Base-by-base conservation (phyloP, 1,139 yeast genomes). In the Protomyces gravidus region DNA sequence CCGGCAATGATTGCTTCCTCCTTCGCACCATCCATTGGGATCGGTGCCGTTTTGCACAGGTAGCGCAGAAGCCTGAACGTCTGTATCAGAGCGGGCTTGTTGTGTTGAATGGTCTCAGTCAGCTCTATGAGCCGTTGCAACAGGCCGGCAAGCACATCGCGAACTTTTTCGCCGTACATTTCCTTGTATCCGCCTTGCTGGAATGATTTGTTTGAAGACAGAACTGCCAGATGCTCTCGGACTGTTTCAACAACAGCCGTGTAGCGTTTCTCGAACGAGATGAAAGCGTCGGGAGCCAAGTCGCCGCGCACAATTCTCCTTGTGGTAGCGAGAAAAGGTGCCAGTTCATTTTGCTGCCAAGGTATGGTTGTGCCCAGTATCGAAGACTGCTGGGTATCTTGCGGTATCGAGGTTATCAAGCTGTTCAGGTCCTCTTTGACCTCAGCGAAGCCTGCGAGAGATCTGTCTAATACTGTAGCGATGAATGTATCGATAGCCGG, bases 291-390 rank as follows among this genome's bases (percentile, higher is more conserved):
- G 4, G 21, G 2, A 9, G 32, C 28, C 32, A 50, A 9, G 27
- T 53, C 51, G 7, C 58, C 58, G 19, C 58, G 51, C 7, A 53
- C 30, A 15, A 33, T 27, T 15, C 40, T 33, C 15, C 40, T 32
- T n/a, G 58, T 53, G 5, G 33, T 17, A 5, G 17, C 17, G 6
- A 21, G n/a, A 45, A 53, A 53, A 5, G 23, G 17, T 1, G 25
- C 9, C n/a, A 53, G 40, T n/a, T 50, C 47, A 27, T 39, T 45
- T 9, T 45, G 47, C 17, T 42, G 26, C 58, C 58, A 53, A 13
- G 51, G 58, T 9, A 53, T 17, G 17, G 19, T 21, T 15, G 21
- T 23, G 15, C 39, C 9, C 46, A 50, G 36, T 27, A 46, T 15
- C 25, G 42, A 36, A 11, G 21, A 15, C 21, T 36, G 46, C 21